Percentiles rank a stretch among this genome's conserved stretches.
phyloP scores from a whole-genome alignment of 2,329 filamentous ascomycete genomes.

The Pseudocercospora crystallina region DNA sequence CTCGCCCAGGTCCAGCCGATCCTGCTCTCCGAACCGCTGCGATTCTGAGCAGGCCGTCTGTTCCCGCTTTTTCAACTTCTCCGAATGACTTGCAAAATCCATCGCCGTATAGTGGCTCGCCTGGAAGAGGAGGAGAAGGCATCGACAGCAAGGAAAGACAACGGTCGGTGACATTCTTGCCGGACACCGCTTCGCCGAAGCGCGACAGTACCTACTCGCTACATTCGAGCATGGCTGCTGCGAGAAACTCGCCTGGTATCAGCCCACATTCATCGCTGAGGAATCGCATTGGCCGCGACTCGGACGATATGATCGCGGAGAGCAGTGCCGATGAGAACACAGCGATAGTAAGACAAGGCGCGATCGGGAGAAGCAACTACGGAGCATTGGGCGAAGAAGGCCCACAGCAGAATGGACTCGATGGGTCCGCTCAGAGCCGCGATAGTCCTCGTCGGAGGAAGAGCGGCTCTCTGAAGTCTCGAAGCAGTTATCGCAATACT shows the following conservation, averaged over 20 bases:
- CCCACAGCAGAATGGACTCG: too few species aligned
- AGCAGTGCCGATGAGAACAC: slow-evolving; percentile 45
- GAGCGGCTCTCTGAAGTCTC: slow-evolving; percentile 15
- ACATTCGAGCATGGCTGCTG: slow-evolving; percentile 6
- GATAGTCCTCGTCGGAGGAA: slow-evolving; percentile 20
- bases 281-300: slow-evolving; percentile 10
- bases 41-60: slow-evolving; percentile 28
- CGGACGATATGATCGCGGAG: slow-evolving; percentile 28
- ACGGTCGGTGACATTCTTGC: slow-evolving; percentile 16
- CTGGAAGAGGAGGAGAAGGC: background rate
- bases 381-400: slow-evolving; percentile 18
- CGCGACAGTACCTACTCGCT: slow-evolving; percentile 3
- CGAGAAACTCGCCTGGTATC: slow-evolving; percentile 7
- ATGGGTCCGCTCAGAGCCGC: background rate
- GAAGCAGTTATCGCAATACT: slow-evolving; percentile 11
- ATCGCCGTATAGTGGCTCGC: background rate
- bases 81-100: slow-evolving; percentile 1
- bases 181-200: slow-evolving; percentile 12
- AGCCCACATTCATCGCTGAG: slow-evolving; percentile 14
- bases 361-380: slow-evolving; percentile 17
- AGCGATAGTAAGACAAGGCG: slow-evolving; percentile 36
- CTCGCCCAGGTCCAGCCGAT: slow-evolving; percentile 34
- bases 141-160: slow-evolving; percentile 6
- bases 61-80: slow-evolving; percentile 19
- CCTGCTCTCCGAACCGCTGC: slow-evolving; percentile 29